Conservation (phyloP, 768 basidiomycete genomes). For the Lentinula aciculospora region DNA sequence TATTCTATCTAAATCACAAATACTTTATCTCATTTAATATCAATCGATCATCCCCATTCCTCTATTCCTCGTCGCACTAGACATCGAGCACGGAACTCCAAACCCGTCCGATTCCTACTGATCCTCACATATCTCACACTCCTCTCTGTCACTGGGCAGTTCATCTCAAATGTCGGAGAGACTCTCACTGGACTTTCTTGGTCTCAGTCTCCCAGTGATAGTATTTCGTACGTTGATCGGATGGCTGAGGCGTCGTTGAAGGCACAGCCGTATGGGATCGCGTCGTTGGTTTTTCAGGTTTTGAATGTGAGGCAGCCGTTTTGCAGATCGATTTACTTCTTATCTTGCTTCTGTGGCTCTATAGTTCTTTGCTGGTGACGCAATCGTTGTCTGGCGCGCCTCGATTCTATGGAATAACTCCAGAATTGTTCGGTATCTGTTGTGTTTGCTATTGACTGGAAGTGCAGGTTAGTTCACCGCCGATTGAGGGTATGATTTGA, state of each 20-base stretch:
- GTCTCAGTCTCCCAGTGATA: background rate
- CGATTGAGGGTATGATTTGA: background rate
- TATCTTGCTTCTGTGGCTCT: no score
- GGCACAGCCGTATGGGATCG: background rate
- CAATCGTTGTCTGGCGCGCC: constrained; percentile 1
- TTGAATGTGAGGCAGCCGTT: background rate
- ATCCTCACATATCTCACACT: background rate
- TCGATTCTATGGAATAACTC: background rate
- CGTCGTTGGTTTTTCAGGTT: background rate
- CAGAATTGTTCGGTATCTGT: background rate
- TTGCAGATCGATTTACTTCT: no score
- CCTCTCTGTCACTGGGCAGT: background rate
- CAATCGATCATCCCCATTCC: background rate
- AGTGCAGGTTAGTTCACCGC: background rate
- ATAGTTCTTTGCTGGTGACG: constrained; percentile 1
- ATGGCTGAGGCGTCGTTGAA: background rate
- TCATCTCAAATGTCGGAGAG: background rate
- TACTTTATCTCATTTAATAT: background rate
- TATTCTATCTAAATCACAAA: no score
- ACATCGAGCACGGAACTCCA: background rate
- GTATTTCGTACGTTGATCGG: background rate
- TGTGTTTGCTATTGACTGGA: background rate
- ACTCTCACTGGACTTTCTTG: background rate
- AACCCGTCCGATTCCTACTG: background rate
- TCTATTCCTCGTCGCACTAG: background rate